These are phyloP conservation scores for Phytophthora aleatoria DNA, from an alignment of 352 stramenopile species.

Conservation along the genomic window DNA sequence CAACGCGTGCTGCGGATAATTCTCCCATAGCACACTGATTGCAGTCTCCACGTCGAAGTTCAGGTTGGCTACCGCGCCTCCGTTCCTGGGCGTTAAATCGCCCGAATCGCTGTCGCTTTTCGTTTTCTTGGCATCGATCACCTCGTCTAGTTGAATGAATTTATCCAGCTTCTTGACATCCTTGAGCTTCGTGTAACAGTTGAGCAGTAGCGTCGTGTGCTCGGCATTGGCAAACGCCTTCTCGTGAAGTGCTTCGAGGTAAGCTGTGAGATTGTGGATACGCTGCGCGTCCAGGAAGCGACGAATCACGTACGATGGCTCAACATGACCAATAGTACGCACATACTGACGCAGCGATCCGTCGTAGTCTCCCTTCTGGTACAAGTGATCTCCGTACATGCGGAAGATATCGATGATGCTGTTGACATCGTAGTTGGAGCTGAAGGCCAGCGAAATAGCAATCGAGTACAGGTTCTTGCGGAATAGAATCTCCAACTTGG, in stretches of 20 bases:
- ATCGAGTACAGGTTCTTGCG: slow-evolving; percentile 98
- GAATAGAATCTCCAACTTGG: slow-evolving; percentile 97
- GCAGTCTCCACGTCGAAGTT: slow-evolving; percentile 94
- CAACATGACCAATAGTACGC: slow-evolving; percentile 96
- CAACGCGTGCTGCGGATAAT: slow-evolving; percentile 91
- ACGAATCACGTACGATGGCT: slow-evolving; percentile 98
- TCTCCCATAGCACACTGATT: slow-evolving; percentile 92
- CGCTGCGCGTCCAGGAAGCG: slow-evolving; percentile 97
- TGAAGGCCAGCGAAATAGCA: slow-evolving; percentile 97
- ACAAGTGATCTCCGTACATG: slow-evolving; percentile 98
- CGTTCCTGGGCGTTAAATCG: slow-evolving; percentile 28
- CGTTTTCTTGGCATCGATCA: slow-evolving; percentile 55
- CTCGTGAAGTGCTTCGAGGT: slow-evolving; percentile 95
- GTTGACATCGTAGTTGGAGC: slow-evolving; percentile 93
- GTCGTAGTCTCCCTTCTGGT: slow-evolving; percentile 97
- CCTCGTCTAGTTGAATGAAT: slow-evolving; percentile 90
- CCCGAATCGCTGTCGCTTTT: slow-evolving; percentile 32
- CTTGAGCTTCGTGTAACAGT: slow-evolving; percentile 96
- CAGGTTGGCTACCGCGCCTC: slow-evolving; percentile 41
- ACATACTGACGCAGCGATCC: slow-evolving; percentile 97
- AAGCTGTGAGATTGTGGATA: slow-evolving; percentile 96
- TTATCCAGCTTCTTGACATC: slow-evolving; percentile 93
- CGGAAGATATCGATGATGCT: slow-evolving; percentile 97
- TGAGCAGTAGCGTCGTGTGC: slow-evolving; percentile 94
- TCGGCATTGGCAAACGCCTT: slow-evolving; percentile 91